Conservation (phyloP, 805 yeast genomes). For the Yarrowia phangngaensis region DNA sequence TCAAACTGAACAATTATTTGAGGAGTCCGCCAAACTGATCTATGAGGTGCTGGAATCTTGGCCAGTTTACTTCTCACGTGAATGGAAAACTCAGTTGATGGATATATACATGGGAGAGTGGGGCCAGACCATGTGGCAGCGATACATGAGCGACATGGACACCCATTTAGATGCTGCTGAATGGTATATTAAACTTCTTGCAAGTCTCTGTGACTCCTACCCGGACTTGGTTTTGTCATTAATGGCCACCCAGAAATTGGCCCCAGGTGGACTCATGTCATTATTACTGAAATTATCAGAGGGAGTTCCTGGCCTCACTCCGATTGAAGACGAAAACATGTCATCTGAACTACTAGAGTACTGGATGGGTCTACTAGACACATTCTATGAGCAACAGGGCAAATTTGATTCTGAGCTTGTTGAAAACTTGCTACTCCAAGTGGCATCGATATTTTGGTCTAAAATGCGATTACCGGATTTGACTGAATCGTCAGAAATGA, state of each 20-base stretch:
- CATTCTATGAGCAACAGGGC: constrained; percentile 25
- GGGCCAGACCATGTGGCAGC: constrained; percentile 15
- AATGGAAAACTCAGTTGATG: constrained; percentile 10
- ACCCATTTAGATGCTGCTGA: constrained; percentile 15
- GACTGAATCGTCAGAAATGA: constrained; percentile 47
- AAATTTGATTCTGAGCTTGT: constrained; percentile 17
- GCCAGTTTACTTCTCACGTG: constrained; percentile 11
- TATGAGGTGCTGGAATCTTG: constrained; percentile 21
- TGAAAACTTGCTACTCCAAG: neutral
- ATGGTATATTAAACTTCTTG: constrained; percentile 16
- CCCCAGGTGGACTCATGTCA: constrained; percentile 15
- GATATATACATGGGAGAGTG: constrained; percentile 10
- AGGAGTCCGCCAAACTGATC: constrained; percentile 11
- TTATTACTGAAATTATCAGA: constrained; percentile 22
- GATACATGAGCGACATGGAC: constrained; percentile 1
- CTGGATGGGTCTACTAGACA: constrained; percentile 40
- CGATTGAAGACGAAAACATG: constrained; percentile 35
- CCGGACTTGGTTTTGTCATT: constrained; percentile 3
- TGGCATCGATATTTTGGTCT: constrained; percentile 19
- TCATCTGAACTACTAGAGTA: constrained; percentile 37
- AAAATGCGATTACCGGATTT: constrained; percentile 5
- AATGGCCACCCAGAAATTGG: constrained; percentile 1
- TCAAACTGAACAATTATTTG: constrained; percentile 17
- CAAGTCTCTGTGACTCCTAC: constrained; percentile 10
- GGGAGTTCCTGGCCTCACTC: constrained; percentile 28